These are phyloP conservation scores for Galerina marginata DNA, from an alignment of 768 basidiomycete genomes.

Conservation along the genomic window DNA sequence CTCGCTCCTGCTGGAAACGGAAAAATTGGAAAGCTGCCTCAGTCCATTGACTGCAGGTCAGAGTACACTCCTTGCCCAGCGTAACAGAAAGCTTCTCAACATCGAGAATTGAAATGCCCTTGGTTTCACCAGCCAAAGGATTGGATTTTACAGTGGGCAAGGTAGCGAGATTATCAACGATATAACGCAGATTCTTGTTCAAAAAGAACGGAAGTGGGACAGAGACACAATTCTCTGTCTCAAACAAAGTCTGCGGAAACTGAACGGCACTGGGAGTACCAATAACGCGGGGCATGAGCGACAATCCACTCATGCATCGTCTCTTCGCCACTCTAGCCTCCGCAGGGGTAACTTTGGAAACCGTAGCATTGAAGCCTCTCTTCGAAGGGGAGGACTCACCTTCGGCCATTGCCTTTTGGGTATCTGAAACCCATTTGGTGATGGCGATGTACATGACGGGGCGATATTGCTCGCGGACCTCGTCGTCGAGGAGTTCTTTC, in stretches of 20 bases:
- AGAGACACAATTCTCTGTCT: conserved; percentile 11
- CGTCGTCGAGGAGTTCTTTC: neutral
- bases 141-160: neutral
- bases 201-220: conserved; percentile 20
- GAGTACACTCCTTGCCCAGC: neutral
- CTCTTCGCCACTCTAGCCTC: conserved; percentile 9
- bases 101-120: neutral
- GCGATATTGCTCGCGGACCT: neutral
- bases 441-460: neutral
- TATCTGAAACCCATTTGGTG: neutral
- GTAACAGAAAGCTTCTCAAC: neutral
- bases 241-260: conserved; percentile 19
- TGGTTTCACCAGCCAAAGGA: neutral
- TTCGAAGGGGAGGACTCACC: conserved; percentile 7
- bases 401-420: neutral
- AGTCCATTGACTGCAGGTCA: conserved; percentile 7
- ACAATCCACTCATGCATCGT: conserved; percentile 10
- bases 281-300: neutral
- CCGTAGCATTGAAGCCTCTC: no score
- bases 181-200: neutral
- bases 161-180: neutral
- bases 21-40: conserved; percentile 1
- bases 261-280: neutral
- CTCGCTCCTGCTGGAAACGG: conserved; percentile 7
- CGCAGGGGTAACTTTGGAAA: neutral